Evolutionary conservation across 225 moss, liverwort and hornwort species (phyloP).

Genomic region (Lunularia cruciata): DNA sequence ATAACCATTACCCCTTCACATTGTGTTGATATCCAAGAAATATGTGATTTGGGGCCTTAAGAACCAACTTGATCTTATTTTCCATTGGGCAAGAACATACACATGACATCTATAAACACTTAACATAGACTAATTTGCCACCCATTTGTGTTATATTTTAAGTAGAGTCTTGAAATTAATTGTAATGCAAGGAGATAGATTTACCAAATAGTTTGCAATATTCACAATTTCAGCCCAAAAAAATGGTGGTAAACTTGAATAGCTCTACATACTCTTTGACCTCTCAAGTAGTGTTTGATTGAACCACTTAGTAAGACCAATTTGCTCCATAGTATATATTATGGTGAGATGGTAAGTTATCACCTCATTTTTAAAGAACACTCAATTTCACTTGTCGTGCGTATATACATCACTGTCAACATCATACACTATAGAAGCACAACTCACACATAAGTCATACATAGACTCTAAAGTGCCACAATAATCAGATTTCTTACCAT

Average conservation of each 20-base stretch:
- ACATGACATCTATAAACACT: constrained; percentile 14
- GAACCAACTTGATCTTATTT: not conserved
- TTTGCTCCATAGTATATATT: constrained; percentile 24
- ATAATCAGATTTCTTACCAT: too few species aligned
- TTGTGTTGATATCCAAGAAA: constrained; percentile 15
- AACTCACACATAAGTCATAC: too few species aligned
- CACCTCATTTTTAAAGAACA: too few species aligned
- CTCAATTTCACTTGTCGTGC: too few species aligned
- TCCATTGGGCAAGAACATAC: not conserved
- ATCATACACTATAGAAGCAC: too few species aligned
- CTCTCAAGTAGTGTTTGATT: not conserved
- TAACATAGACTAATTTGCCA: not conserved
- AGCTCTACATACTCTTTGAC: constrained; percentile 3
- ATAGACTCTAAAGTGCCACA: too few species aligned
- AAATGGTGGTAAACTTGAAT: not conserved
- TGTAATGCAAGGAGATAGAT: not conserved
- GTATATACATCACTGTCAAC: too few species aligned
- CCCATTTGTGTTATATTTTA: not conserved
- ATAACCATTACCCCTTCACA: constrained; percentile 5
- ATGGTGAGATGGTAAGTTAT: too few species aligned
- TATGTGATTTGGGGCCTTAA: not conserved
- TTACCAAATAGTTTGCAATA: constrained; percentile 19
- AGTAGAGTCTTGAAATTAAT: constrained; percentile 1
- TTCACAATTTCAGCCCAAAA: constrained; percentile 10
- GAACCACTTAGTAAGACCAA: not conserved